These are phyloP conservation scores for Debaryomycetaceae sp. DNA, from an alignment of 1,139 yeast species.

Conservation along the genomic window DNA sequence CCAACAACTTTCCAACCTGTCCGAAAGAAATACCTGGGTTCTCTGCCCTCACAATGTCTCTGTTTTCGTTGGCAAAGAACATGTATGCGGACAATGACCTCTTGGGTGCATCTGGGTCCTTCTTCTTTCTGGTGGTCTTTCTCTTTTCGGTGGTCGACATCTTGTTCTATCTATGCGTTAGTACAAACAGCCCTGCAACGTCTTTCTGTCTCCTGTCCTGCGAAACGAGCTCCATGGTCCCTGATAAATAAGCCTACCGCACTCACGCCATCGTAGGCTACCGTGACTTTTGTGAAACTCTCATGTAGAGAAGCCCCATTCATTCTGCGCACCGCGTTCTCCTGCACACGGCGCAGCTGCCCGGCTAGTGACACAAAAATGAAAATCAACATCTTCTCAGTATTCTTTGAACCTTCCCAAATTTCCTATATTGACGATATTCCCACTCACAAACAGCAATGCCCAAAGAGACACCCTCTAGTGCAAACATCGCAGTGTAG, in stretches of 20 bases:
- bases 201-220: no score
- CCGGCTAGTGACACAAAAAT: not conserved
- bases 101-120: conserved; percentile 99
- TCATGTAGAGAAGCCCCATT: not conserved
- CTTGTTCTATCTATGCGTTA: conserved; percentile 3
- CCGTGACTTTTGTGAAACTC: not conserved
- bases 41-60: conserved; percentile 91
- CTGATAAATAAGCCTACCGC: no score
- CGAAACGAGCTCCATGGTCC: no score
- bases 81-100: conserved; percentile 96
- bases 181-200: not conserved
- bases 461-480: not conserved
- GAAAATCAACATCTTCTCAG: not conserved
- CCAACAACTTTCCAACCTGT: conserved; percentile 86
- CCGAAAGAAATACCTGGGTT: conserved; percentile 94
- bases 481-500: not conserved
- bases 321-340: not conserved
- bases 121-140: conserved; percentile 50
- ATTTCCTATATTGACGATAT: not conserved
- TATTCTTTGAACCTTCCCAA: not conserved
- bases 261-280: not conserved
- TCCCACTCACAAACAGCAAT: not conserved
- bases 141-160: conserved; percentile 39
- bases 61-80: conserved; percentile 97
- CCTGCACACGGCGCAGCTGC: not conserved